Evolutionary conservation across 148 eudicot species (phyloP).

Genomic region (Amaranthus hypochondriacus): DNA sequence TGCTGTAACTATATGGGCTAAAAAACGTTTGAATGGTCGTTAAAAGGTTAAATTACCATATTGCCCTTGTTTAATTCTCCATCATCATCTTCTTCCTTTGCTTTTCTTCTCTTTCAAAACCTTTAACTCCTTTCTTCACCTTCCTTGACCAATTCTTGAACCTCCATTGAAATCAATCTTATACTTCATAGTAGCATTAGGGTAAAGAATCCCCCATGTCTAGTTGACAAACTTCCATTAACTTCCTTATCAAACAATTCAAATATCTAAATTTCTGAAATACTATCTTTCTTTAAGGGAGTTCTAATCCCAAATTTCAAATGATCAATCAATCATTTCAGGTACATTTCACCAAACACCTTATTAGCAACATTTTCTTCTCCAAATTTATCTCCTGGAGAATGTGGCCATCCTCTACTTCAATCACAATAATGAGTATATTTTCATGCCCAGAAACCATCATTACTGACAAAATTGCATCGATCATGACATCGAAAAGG

Average conservation of each 20-base stretch:
- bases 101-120: too few relatives aligned
- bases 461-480: slow-evolving; percentile 53
- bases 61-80: too few relatives aligned
- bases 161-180: too few relatives aligned
- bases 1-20: too few relatives aligned
- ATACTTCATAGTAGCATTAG: slow-evolving; percentile 38
- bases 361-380: slow-evolving; percentile 13
- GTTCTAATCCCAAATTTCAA: slow-evolving; percentile 57
- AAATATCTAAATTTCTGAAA: slow-evolving; percentile 44
- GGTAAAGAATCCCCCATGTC: slow-evolving; percentile 36
- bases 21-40: too few relatives aligned
- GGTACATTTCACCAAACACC: slow-evolving; percentile 52
- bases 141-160: too few relatives aligned
- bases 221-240: neutral
- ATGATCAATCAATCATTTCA: slow-evolving; percentile 49
- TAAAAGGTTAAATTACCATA: too few relatives aligned
- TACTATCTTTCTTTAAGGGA: slow-evolving; percentile 71
- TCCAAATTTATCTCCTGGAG: too few relatives aligned
- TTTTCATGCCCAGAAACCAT: slow-evolving; percentile 51
- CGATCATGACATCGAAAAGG: slow-evolving; percentile 72
- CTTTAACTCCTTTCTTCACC: too few relatives aligned
- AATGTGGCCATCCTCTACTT: too few relatives aligned
- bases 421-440: too few relatives aligned
- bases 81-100: too few relatives aligned
- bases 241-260: slow-evolving; percentile 49